Evolutionary conservation across 2,329 filamentous ascomycete species (phyloP).

Genomic region (Diaporthe sp.): DNA sequence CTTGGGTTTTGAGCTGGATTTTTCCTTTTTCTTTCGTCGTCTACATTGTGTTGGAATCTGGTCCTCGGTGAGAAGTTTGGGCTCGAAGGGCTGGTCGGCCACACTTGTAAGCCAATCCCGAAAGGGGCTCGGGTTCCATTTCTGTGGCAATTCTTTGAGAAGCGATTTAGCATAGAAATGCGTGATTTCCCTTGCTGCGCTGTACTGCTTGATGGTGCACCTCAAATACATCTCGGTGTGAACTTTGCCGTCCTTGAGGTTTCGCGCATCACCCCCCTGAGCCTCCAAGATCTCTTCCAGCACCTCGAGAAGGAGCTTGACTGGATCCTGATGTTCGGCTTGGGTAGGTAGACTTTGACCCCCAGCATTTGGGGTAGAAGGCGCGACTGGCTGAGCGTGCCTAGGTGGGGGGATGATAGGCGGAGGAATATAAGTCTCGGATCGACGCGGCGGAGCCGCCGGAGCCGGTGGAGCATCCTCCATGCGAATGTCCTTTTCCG

Average conservation of each 20-base stretch:
- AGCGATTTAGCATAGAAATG: slow-evolving; percentile 61
- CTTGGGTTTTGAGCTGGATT: background rate
- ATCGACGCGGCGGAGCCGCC: slow-evolving; percentile 44
- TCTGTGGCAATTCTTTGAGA: slow-evolving; percentile 51
- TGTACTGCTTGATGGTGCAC: slow-evolving; percentile 58
- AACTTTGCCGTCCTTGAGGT: slow-evolving; percentile 49
- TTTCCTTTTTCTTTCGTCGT: slow-evolving; percentile 44
- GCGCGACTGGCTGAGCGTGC: background rate
- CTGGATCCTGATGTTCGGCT: slow-evolving; percentile 36
- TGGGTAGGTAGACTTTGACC: slow-evolving; percentile 24
- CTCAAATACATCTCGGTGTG: slow-evolving; percentile 53
- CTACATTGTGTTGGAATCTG: slow-evolving; percentile 45
- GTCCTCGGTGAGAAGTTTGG: slow-evolving; percentile 45
- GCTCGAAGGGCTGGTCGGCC: slow-evolving; percentile 48
- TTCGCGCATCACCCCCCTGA: slow-evolving; percentile 48
- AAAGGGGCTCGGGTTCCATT: slow-evolving; percentile 52
- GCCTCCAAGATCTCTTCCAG: slow-evolving; percentile 48
- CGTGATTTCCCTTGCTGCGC: slow-evolving; percentile 55
- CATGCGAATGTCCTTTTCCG: slow-evolving; percentile 48
- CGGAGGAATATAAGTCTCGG: slow-evolving; percentile 33
- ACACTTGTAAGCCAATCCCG: slow-evolving; percentile 53
- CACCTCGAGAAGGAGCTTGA: slow-evolving; percentile 41
- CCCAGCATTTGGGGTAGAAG: background rate
- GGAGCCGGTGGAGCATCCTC: slow-evolving; percentile 43
- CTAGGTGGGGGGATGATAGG: slow-evolving; percentile 14